Base-by-base conservation (phyloP, 1,284 basidiomycete species). In the Afroboletus lepidellus region DNA sequence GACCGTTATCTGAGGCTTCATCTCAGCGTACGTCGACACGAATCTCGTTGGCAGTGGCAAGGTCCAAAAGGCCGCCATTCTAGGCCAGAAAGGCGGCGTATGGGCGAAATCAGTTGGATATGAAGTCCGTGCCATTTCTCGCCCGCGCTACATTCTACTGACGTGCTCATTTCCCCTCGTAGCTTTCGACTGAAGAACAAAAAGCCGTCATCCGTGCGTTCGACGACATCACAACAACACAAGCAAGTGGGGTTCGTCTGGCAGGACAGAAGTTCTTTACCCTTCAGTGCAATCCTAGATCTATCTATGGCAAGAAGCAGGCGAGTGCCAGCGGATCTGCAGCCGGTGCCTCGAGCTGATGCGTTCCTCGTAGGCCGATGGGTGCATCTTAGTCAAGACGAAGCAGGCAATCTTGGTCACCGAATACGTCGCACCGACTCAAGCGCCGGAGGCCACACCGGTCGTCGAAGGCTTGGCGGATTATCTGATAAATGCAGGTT, bases 371-470 rank as follows among this genome's bases (percentile, higher is more conserved):
- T 20, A 96, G 93, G 81, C 79, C 25, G 84, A 92, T 69, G 96
- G 95, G 2, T 80, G 80, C 53, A 75, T 94, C 55, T 67, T 95
- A 57, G 87, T 93, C 54, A 92, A 93, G 78, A 98, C 94, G 24
- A 90, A 81, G 61, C 91, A 94, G 67, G 93, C 92, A 5, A 78
- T 97, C 56, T 78, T 98, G 53, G 84, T 98, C 23, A 81, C 85
- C 13, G 85, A 87, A 63, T 98, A 98, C 73, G 59, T 62, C 1
- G 76, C 80, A 24, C 92, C 92, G 0, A 66, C 73, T 24, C 88
- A 90, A 66, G 88, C 87, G 2, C 67, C 76, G 37, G 93, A 97
- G 67, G 79, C 83, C 23, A 90, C 85, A 42, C 70, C 81, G 20
- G 65, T 92, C 29, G 91, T 92, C 25, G 85, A 92, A 72, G 72